A percentile compares a stretch with the other conserved stretches of the same genome.
These are phyloP conservation scores for Phytophthora europaea DNA, from an alignment of 352 stramenopile species.

Conservation along the genomic window DNA sequence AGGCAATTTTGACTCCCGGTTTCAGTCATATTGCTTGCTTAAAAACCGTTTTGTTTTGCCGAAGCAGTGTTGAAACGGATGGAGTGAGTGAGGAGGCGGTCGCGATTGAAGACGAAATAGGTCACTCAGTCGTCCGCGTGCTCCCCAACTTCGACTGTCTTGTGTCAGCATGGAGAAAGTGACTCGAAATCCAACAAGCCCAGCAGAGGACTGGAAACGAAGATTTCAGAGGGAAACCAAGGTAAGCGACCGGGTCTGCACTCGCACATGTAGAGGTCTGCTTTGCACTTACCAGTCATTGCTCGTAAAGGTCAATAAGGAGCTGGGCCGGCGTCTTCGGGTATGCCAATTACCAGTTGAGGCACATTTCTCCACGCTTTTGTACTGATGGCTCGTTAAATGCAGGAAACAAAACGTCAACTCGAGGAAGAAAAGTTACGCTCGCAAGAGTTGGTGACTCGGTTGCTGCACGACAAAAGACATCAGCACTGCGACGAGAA, in stretches of 20 bases:
- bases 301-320: constrained; percentile 72
- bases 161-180: constrained; percentile 23
- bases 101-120: constrained; percentile 26
- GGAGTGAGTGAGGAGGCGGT: constrained; percentile 33
- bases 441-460: constrained; percentile 42
- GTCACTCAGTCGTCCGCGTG: background rate
- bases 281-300: constrained; percentile 3
- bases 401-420: constrained; percentile 61
- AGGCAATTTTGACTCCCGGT: background rate
- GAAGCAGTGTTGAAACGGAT: constrained; percentile 35
- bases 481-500: constrained; percentile 18
- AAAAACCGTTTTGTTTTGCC: constrained; percentile 18
- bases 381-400: background rate
- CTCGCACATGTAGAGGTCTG: background rate
- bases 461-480: constrained; percentile 43
- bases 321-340: constrained; percentile 68
- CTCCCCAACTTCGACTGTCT: background rate
- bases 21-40: background rate
- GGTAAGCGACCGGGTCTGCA: constrained; percentile 31
- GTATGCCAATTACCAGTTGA: constrained; percentile 35
- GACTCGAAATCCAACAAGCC: constrained; percentile 7
- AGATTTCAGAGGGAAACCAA: constrained; percentile 78
- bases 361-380: background rate
- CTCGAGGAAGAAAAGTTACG: constrained; percentile 51
- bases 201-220: constrained; percentile 63